phyloP scores from a whole-genome alignment of 495 filamentous ascomycete species.

The Aspergillus bridgeri region DNA sequence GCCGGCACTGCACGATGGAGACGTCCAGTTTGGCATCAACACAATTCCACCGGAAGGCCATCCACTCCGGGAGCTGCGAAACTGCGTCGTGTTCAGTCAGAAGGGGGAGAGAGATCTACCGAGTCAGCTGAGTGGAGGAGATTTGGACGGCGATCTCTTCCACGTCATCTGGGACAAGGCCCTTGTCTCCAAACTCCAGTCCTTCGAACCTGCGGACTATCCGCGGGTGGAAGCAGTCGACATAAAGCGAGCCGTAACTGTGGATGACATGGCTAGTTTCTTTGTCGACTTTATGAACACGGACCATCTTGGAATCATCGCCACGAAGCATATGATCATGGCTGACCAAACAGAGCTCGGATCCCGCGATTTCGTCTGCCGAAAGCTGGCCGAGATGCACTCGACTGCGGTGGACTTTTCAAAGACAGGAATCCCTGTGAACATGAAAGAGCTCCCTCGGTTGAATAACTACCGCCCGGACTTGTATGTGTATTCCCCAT shows the following conservation, averaged over 20 bases:
- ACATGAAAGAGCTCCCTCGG: conserved; percentile 37
- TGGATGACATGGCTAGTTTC: conserved; percentile 68
- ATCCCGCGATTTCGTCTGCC: conserved; percentile 54
- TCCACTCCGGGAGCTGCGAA: conserved; percentile 56
- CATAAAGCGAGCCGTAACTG: conserved; percentile 51
- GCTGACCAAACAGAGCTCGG: conserved; percentile 60
- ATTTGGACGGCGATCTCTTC: conserved; percentile 79
- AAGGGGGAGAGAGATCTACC: conserved; percentile 69
- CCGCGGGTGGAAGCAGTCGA: conserved; percentile 49
- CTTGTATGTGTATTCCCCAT: conserved; percentile 32
- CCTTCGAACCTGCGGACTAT: conserved; percentile 63
- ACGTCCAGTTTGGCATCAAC: conserved; percentile 63
- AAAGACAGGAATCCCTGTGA: conserved; percentile 70
- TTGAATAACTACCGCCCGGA: conserved; percentile 49
- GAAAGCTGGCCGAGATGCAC: conserved; percentile 62
- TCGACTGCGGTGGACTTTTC: conserved; percentile 81
- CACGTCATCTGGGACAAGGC: conserved; percentile 65
- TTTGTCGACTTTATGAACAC: conserved; percentile 78
- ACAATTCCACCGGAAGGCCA: conserved; percentile 53
- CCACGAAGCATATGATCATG: conserved; percentile 60
- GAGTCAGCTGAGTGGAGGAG: conserved; percentile 72
- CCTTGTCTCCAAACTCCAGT: conserved; percentile 36
- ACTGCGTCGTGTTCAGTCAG: conserved; percentile 76
- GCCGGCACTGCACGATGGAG: conserved; percentile 76
- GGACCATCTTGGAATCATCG: conserved; percentile 69